Evolutionary conservation across 306 rosid species (phyloP).

Genomic region (Castanea crenata): DNA sequence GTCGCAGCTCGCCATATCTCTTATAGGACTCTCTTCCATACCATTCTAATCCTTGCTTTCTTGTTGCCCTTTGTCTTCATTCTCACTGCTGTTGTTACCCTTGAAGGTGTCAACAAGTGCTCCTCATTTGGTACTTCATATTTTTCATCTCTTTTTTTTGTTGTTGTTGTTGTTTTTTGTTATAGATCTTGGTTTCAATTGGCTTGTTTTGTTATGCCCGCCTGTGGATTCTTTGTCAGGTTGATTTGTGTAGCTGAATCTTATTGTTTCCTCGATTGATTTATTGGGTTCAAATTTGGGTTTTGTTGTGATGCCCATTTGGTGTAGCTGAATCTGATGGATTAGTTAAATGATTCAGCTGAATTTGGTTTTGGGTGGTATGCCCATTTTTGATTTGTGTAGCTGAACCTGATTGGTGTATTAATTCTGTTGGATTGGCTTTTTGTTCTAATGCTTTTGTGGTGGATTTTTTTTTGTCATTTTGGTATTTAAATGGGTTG

Average conservation of each 20-base stretch:
- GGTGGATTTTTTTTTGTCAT: background rate
- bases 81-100: conserved; percentile 98
- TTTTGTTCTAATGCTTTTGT: background rate
- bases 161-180: background rate
- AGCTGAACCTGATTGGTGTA: background rate
- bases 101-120: conserved; percentile 99
- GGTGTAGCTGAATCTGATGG: background rate
- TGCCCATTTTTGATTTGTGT: background rate
- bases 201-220: conserved; percentile 4
- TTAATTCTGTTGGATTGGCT: background rate
- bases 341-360: background rate
- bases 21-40: conserved; percentile 96
- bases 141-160: background rate
- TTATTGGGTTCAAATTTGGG: background rate
- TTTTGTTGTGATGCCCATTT: background rate
- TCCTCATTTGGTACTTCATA: conserved; percentile 84
- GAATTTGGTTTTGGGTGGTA: background rate
- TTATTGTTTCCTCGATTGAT: conserved; percentile 7
- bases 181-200: conserved; percentile 45
- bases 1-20: conserved; percentile 99
- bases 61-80: conserved; percentile 95
- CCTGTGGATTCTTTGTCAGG: conserved; percentile 1
- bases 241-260: conserved; percentile 9
- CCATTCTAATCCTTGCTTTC: conserved; percentile 94
- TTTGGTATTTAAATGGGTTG: background rate